Evolutionary conservation across 2,329 filamentous ascomycete genomes (phyloP), one percentile per base, ranked within the genome.

Genomic region (Rutstroemia sp.): DNA sequence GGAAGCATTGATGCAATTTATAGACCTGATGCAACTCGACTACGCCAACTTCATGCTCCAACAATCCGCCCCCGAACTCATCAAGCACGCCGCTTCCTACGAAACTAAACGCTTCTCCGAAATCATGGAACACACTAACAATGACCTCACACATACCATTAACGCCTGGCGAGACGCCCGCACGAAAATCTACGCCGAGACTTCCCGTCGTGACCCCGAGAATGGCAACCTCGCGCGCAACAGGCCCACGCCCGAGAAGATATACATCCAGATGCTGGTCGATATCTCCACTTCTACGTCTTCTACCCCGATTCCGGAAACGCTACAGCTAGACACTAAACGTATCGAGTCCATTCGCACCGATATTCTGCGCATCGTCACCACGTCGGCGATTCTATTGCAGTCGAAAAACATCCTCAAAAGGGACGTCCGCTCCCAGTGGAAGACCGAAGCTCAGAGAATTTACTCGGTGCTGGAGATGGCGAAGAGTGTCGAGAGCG

Each of bases 341-440:
- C 86, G 88, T 16, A 80, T 89, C 44, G 70, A 73, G 2, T 76
- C 77, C 21, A 78, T 83, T 48, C 80, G 83, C 8, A 69, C 73
- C 25, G 76, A 83, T 57, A 76, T 83, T 0, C 72, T 86, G 47
- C 80, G 83, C 46, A 85, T 92, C 63, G 81, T 88, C 21, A 87
- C 87, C 1, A 81, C 87, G 3, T 87, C 86, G 1, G 86, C 88
- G 0, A 86, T 92, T 48, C 74, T 92, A 27, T 73, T 92, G 14
- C 89, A 90, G 51, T 87, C 86, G 70, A 94, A 94, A 74, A 92
- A 91, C 63, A 76, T 92, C 7, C 78, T 94, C 34, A 92, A 91
- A 72, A 83, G 89, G 16, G 88, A 92, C 66, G 87, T 90, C 3
- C 83, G 89, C 46, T 80, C 81, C 12, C 83, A 86, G 19, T 94